Evolutionary conservation across 371 early-diverging fungal species (phyloP).

Genomic region (Mucor irregularis): DNA sequence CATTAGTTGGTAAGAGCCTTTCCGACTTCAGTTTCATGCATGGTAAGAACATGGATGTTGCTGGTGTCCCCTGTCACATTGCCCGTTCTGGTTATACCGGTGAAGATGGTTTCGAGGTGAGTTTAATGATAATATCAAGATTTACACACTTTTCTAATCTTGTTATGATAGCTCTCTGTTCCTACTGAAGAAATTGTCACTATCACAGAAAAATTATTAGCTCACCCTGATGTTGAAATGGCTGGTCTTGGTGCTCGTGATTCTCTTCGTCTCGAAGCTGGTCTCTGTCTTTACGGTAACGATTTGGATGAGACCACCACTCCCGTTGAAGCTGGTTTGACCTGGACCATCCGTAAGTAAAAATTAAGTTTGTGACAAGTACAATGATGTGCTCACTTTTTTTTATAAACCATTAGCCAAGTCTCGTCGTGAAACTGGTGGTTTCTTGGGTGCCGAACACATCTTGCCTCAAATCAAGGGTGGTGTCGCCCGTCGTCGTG

Average conservation of each 20-base stretch:
- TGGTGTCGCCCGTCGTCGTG: slow-evolving; percentile 78
- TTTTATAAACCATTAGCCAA: slow-evolving; percentile 57
- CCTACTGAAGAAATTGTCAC: slow-evolving; percentile 65
- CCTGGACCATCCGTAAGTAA: slow-evolving; percentile 90
- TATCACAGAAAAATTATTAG: slow-evolving; percentile 73
- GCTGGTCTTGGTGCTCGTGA: slow-evolving; percentile 97
- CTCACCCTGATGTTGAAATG: slow-evolving; percentile 79
- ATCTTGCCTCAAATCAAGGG: slow-evolving; percentile 88
- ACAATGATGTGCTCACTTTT: neutral
- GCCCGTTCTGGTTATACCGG: slow-evolving; percentile 98
- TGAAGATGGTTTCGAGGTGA: slow-evolving; percentile 98
- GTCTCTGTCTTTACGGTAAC: slow-evolving; percentile 95
- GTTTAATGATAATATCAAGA: neutral
- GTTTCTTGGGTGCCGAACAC: slow-evolving; percentile 90
- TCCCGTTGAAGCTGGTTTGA: slow-evolving; percentile 92
- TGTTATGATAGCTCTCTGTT: slow-evolving; percentile 72
- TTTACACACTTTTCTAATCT: neutral
- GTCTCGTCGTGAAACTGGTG: slow-evolving; percentile 87
- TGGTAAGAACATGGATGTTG: slow-evolving; percentile 69
- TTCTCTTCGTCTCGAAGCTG: slow-evolving; percentile 94
- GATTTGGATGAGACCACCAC: slow-evolving; percentile 92
- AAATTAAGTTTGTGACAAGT: too few species aligned
- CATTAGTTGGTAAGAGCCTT: slow-evolving; percentile 56
- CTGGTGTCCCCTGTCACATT: slow-evolving; percentile 83
- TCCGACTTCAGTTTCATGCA: slow-evolving; percentile 89